Percentiles rank a stretch among this genome's conserved stretches.
Evolutionary conservation across 2,329 filamentous ascomycete species (phyloP).

Genomic region (Aspergillus pseudoviridinutans): DNA sequence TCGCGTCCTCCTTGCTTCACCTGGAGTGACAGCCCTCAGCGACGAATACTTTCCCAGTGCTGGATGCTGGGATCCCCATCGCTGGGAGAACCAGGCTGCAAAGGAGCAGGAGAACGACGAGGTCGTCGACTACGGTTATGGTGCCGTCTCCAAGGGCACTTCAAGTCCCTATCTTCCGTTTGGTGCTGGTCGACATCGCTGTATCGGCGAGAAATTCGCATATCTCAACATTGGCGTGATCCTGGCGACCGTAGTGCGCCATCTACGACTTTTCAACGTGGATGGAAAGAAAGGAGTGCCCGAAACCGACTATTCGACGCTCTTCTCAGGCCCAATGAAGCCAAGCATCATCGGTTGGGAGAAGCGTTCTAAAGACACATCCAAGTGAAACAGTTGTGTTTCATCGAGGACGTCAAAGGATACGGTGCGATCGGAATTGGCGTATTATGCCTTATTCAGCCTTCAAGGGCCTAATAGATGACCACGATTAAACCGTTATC

Average conservation of each 20-base stretch:
- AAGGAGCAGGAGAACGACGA: conserved; percentile 48
- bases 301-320: conserved; percentile 58
- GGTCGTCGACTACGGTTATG: conserved; percentile 60
- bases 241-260: conserved; percentile 57
- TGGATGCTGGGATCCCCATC: conserved; percentile 58
- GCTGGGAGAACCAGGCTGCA: conserved; percentile 49
- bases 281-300: conserved; percentile 56
- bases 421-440: neutral
- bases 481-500: no score
- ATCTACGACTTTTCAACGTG: conserved; percentile 57
- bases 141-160: conserved; percentile 57
- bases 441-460: neutral
- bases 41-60: conserved; percentile 60
- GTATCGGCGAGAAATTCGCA: conserved; percentile 73
- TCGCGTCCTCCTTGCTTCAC: conserved; percentile 76
- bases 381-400: neutral
- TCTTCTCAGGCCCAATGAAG: neutral
- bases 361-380: neutral
- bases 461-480: no score
- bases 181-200: conserved; percentile 68
- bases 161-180: conserved; percentile 65
- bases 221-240: conserved; percentile 67
- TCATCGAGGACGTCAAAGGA: neutral
- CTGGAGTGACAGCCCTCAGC: conserved; percentile 61
- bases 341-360: neutral